phyloP scores from a whole-genome alignment of 495 filamentous ascomycete genomes.

The Aspergillus haitiensis region DNA sequence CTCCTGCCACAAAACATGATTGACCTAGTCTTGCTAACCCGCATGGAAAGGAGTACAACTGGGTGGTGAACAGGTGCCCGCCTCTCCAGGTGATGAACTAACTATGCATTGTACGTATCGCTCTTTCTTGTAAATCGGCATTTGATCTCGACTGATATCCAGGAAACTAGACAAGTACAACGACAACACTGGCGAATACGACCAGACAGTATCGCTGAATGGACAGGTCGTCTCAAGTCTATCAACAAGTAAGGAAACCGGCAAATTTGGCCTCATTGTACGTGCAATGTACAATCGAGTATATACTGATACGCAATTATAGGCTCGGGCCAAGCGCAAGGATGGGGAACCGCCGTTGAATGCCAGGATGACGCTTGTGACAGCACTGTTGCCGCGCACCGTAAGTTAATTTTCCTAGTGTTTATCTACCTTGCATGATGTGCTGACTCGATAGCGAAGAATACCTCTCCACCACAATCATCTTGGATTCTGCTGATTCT shows the following conservation, averaged over 20 bases:
- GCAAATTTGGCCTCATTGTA: neutral
- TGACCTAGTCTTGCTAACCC: neutral
- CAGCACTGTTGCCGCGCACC: constrained; percentile 32
- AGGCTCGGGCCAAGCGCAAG: constrained; percentile 35
- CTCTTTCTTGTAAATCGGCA: neutral
- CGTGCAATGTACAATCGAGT: neutral
- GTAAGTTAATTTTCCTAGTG: constrained; percentile 20
- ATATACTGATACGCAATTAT: neutral
- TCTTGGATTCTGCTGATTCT: constrained; percentile 29
- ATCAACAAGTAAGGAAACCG: constrained; percentile 27
- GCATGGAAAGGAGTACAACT: constrained; percentile 20
- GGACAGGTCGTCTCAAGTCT: constrained; percentile 35
- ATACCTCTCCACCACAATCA: constrained; percentile 37
- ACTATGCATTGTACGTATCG: constrained; percentile 29
- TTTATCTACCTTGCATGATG: constrained; percentile 6
- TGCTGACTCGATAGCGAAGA: constrained; percentile 14
- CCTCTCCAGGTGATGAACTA: constrained; percentile 25
- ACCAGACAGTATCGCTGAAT: constrained; percentile 42
- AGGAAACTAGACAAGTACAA: constrained; percentile 34
- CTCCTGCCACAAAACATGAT: neutral
- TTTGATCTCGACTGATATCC: neutral
- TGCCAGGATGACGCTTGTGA: constrained; percentile 35
- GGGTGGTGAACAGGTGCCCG: constrained; percentile 27
- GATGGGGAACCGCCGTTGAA: constrained; percentile 44
- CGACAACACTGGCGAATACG: constrained; percentile 34